Base-by-base conservation (phyloP, 768 basidiomycete genomes). In the Rhodosporidiobolus sp. region DNA sequence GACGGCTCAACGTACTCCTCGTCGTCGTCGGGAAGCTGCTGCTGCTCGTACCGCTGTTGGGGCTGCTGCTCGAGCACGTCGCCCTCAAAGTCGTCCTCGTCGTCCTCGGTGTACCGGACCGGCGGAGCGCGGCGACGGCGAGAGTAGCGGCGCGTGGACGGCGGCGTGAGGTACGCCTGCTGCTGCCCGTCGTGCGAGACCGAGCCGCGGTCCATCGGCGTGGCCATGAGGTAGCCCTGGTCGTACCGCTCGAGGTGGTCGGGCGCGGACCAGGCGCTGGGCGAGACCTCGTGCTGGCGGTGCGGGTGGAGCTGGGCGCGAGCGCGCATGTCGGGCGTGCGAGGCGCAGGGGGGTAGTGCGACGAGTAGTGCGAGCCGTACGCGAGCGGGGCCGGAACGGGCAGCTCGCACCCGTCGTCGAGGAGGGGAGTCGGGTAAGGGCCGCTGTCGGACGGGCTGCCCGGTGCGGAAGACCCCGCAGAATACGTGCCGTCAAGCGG, bases 161-260 rank as follows among this genome's bases (percentile, higher is more conserved):
- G 72, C 46, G 67, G 72, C 1, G 72, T 73, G 35, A 62, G 34
- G 63, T 68, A 73, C 2, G 48, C 52, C 30, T 63, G n/a, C 24
- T 63, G n/a, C 24, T 28, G 60, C n/a, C 50, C 46, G 32, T 43
- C 34, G 53, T 69, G 54, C 28, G 61, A 63, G 54, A 69, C 28
- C 17, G 67, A n/a, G 8, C 8, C 7, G 17, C 67, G 60, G 14
- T 55, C 11, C 67, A 69, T 63, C 32, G 54, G 32, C 14, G 67
- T 34, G n/a, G 61, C 30, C 24, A 28, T 7, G 61, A 26, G 2
- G 26, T 19, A 35, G 22, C 53, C n/a, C 14, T 63, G 54, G 38
- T n/a, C 20, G 46, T 63, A 48, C n/a, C 43, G 30, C 24, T 61
- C 67, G 16, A 57, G 19, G 48, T 69, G 28, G 38, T 46, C 70